These are phyloP conservation scores for Serendipita sp. DNA, from an alignment of 768 basidiomycete species.

Conservation along the genomic window DNA sequence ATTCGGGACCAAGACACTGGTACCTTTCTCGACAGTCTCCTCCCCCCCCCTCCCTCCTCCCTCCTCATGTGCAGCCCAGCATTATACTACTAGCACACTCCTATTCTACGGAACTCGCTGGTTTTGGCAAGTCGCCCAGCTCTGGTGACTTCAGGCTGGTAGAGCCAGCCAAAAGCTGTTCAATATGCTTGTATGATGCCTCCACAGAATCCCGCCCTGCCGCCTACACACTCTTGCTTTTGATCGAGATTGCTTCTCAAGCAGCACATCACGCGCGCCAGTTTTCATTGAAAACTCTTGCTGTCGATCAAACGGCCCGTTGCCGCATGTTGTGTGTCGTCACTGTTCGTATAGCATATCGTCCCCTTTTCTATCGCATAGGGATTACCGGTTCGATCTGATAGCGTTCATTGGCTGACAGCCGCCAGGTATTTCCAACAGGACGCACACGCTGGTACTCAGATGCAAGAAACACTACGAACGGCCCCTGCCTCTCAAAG, in stretches of 20 bases:
- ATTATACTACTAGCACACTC: too few species aligned
- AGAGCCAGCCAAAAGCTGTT: background rate
- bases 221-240: background rate
- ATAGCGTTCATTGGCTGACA: background rate
- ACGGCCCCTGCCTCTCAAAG: slow-evolving; percentile 70
- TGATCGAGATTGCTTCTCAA: background rate
- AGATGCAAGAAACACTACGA: slow-evolving; percentile 70
- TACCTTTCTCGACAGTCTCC: too few species aligned
- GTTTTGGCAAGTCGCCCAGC: too few species aligned
- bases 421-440: slow-evolving; percentile 62
- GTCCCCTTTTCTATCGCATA: background rate
- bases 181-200: background rate
- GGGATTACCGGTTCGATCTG: background rate
- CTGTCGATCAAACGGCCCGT: background rate
- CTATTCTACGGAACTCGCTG: too few species aligned
- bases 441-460: slow-evolving; percentile 57
- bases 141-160: background rate
- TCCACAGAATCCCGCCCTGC: background rate
- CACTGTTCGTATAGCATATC: background rate
- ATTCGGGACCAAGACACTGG: too few species aligned
- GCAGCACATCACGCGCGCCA: background rate
- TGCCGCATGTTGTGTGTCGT: background rate
- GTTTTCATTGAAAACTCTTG: background rate
- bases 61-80: too few species aligned
- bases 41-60: too few species aligned